Evolutionary conservation across 768 basidiomycete species (phyloP).

Genomic region (Porpolomopsis calyptriformis): DNA sequence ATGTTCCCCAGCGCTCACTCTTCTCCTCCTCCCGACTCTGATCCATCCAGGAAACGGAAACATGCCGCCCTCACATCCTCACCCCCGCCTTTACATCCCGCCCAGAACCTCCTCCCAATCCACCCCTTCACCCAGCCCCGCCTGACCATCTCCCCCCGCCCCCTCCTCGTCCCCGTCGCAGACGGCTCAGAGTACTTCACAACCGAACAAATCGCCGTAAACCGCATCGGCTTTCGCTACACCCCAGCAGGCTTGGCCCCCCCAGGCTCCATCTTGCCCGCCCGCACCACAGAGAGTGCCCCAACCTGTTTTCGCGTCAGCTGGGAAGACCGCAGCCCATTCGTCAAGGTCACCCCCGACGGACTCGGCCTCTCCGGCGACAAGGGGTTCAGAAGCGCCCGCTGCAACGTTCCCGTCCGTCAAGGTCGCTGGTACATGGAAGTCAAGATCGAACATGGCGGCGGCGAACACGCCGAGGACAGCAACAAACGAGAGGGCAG

Average conservation of each 20-base stretch:
- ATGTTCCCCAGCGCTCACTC: slow-evolving; percentile 1
- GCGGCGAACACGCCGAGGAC: slow-evolving; percentile 46
- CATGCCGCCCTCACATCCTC: slow-evolving; percentile 41
- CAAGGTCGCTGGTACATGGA: slow-evolving; percentile 95
- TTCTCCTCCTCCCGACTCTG: background rate
- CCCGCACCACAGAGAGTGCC: slow-evolving; percentile 71
- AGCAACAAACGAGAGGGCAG: slow-evolving; percentile 50
- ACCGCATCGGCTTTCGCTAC: slow-evolving; percentile 73
- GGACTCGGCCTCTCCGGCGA: slow-evolving; percentile 68
- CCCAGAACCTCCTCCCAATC: slow-evolving; percentile 36
- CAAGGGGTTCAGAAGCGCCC: slow-evolving; percentile 83
- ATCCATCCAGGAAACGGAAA: slow-evolving; percentile 45
- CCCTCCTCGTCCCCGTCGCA: slow-evolving; percentile 50
- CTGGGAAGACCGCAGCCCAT: slow-evolving; percentile 87
- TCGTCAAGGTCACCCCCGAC: slow-evolving; percentile 69
- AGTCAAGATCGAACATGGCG: slow-evolving; percentile 66
- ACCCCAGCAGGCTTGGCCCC: slow-evolving; percentile 67
- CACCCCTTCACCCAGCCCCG: slow-evolving; percentile 63
- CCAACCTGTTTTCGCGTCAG: slow-evolving; percentile 63
- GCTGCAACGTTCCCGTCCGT: slow-evolving; percentile 81
- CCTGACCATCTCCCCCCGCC: slow-evolving; percentile 66
- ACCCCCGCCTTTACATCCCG: slow-evolving; percentile 48
- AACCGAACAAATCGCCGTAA: slow-evolving; percentile 63
- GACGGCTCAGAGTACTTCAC: slow-evolving; percentile 48
- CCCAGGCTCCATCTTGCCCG: slow-evolving; percentile 45